phyloP scores from a whole-genome alignment of 2,329 filamentous ascomycete genomes.

The Zymoseptoria ardabiliae region DNA sequence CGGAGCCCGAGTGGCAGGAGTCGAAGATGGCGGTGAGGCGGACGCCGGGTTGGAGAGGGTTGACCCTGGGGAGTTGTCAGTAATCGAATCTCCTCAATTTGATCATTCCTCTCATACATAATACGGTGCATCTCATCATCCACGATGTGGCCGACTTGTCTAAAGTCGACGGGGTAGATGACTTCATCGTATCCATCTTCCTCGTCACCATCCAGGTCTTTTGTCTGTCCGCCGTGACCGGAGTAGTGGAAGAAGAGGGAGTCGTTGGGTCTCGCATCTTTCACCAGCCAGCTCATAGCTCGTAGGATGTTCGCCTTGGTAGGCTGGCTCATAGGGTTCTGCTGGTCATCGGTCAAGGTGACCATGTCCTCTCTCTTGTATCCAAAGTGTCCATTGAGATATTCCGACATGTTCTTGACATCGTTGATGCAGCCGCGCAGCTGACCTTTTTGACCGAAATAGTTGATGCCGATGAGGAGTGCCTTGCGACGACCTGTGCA shows the following conservation, averaged over 20 bases:
- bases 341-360: constrained; percentile 89
- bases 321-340: constrained; percentile 94
- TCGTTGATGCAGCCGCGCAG: constrained; percentile 93
- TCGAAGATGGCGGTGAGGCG: constrained; percentile 77
- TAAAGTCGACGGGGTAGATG: constrained; percentile 76
- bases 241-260: constrained; percentile 98
- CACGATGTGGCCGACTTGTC: constrained; percentile 70
- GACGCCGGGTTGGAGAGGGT: constrained; percentile 70
- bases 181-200: constrained; percentile 78
- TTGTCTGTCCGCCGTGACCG: constrained; percentile 75
- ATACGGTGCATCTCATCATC: constrained; percentile 77
- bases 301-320: constrained; percentile 91
- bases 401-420: constrained; percentile 92
- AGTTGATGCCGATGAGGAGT: constrained; percentile 89
- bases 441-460: constrained; percentile 87
- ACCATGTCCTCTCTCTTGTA: constrained; percentile 98
- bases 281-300: constrained; percentile 97
- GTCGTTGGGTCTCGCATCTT: constrained; percentile 85
- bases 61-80: constrained; percentile 45
- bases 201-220: constrained; percentile 71
- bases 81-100: neutral
- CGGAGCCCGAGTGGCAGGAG: constrained; percentile 72
- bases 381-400: constrained; percentile 79
- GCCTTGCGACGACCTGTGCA: constrained; percentile 87
- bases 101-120: constrained; percentile 37